These are phyloP conservation scores for Ampelocalamus luodianensis DNA, from an alignment of 176 grass and related monocot species.

Conservation along the genomic window DNA sequence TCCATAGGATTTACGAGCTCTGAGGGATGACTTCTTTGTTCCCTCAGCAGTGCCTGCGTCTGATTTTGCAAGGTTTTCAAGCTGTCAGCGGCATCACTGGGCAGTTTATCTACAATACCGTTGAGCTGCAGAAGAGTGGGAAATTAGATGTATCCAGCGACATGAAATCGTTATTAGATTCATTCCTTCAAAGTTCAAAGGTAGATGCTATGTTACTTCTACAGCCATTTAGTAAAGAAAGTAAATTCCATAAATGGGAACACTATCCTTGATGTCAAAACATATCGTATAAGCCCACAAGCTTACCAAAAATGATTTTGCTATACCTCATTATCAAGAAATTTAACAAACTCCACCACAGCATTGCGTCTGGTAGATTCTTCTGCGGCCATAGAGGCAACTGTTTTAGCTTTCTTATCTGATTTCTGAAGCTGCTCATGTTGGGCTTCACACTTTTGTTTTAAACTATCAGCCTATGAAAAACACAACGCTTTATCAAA, in stretches of 20 bases:
- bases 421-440: conserved; percentile 54
- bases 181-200: background rate
- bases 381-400: conserved; percentile 48
- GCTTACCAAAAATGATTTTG: background rate
- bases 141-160: background rate
- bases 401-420: conserved; percentile 50
- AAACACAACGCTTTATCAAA: conserved; percentile 17
- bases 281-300: background rate
- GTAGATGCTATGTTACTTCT: background rate
- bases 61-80: conserved; percentile 51
- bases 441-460: conserved; percentile 62
- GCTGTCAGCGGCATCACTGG: conserved; percentile 49
- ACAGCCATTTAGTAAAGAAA: conserved; percentile 10
- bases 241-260: background rate
- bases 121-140: conserved; percentile 54
- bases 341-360: conserved; percentile 57
- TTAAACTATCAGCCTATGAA: conserved; percentile 61
- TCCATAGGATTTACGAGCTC: conserved; percentile 37
- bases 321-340: conserved; percentile 66
- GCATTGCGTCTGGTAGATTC: conserved; percentile 56
- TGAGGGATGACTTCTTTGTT: conserved; percentile 32
- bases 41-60: conserved; percentile 37
- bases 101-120: conserved; percentile 57
- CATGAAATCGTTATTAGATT: conserved; percentile 4
- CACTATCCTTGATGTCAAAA: background rate